Percentiles rank a stretch among this genome's conserved stretches.
Conservation (phyloP, 768 basidiomycete species). For the Mycena latifolia region DNA sequence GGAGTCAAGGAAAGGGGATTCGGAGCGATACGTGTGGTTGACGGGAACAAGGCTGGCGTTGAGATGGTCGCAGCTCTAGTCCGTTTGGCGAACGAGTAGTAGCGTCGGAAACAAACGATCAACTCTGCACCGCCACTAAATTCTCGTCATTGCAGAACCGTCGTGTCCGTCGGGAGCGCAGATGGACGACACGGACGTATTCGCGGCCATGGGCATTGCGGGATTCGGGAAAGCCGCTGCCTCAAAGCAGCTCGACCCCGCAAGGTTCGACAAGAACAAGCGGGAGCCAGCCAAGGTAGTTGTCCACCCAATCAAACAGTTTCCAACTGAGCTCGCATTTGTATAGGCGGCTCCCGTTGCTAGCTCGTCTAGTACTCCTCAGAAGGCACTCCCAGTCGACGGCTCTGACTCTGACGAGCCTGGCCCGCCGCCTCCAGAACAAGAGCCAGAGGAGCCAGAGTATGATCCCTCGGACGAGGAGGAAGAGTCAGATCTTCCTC, state of each 20-base stretch:
- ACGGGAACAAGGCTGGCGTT: constrained; percentile 54
- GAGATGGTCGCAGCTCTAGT: constrained; percentile 49
- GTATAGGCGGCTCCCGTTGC: constrained; percentile 31
- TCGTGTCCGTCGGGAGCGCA: neutral
- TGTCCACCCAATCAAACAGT: constrained; percentile 14
- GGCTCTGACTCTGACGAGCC: constrained; percentile 42
- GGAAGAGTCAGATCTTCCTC: constrained; percentile 61
- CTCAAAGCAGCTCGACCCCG: constrained; percentile 78
- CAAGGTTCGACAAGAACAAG: constrained; percentile 84
- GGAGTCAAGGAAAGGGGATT: constrained; percentile 45
- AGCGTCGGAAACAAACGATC: too few relatives aligned
- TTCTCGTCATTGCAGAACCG: too few relatives aligned
- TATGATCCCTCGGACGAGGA: constrained; percentile 70
- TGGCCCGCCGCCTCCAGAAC: constrained; percentile 34
- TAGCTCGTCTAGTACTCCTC: constrained; percentile 31
- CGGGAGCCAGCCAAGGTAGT: constrained; percentile 54
- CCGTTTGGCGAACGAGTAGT: constrained; percentile 34
- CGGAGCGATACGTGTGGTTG: constrained; percentile 45
- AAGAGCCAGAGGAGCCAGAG: constrained; percentile 61
- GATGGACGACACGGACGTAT: constrained; percentile 75
- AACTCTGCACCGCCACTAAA: too few relatives aligned
- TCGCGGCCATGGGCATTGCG: constrained; percentile 86
- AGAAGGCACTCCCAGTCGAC: constrained; percentile 37
- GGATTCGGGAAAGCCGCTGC: constrained; percentile 84
- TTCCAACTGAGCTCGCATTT: constrained; percentile 6